Percentiles rank a stretch among this genome's conserved stretches.
Conservation (phyloP, 495 filamentous ascomycete species). For the Penicillium diatomitis region DNA sequence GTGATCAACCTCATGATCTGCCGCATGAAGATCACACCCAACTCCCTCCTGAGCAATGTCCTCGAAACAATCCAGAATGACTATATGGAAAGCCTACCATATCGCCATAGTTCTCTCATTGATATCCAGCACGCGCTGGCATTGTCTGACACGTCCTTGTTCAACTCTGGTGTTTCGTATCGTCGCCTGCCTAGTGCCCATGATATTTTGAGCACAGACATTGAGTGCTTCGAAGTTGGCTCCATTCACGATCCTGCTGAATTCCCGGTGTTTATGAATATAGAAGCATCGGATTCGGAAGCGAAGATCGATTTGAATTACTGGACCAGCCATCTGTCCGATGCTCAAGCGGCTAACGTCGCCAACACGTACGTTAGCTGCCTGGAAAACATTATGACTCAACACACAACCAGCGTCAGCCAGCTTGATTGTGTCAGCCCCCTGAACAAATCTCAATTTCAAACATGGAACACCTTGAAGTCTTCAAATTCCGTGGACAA, state of each 20-base stretch:
- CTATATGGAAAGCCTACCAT: constrained; percentile 39
- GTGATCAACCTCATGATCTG: constrained; percentile 48
- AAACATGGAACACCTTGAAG: constrained; percentile 33
- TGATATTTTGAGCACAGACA: constrained; percentile 14
- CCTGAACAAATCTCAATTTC: constrained; percentile 28
- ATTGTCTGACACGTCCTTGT: constrained; percentile 24
- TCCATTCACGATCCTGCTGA: constrained; percentile 49
- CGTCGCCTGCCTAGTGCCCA: constrained; percentile 25
- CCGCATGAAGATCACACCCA: constrained; percentile 29
- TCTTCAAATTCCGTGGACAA: constrained; percentile 25
- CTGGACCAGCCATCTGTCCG: constrained; percentile 44
- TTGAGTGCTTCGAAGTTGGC: constrained; percentile 30
- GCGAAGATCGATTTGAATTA: constrained; percentile 46
- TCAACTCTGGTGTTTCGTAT: constrained; percentile 41
- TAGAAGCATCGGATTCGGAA: constrained; percentile 38
- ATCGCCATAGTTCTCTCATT: constrained; percentile 41
- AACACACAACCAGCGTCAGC: constrained; percentile 22
- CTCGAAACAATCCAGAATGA: constrained; percentile 39
- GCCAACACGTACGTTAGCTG: constrained; percentile 38
- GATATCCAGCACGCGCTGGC: constrained; percentile 44
- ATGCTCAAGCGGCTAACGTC: constrained; percentile 42
- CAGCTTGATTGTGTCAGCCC: constrained; percentile 31
- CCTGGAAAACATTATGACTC: constrained; percentile 32
- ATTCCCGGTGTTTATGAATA: constrained; percentile 45
- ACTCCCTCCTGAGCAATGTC: constrained; percentile 18